phyloP scores from a whole-genome alignment of 169 alveolate species.

The Hepatocystis sp. region DNA sequence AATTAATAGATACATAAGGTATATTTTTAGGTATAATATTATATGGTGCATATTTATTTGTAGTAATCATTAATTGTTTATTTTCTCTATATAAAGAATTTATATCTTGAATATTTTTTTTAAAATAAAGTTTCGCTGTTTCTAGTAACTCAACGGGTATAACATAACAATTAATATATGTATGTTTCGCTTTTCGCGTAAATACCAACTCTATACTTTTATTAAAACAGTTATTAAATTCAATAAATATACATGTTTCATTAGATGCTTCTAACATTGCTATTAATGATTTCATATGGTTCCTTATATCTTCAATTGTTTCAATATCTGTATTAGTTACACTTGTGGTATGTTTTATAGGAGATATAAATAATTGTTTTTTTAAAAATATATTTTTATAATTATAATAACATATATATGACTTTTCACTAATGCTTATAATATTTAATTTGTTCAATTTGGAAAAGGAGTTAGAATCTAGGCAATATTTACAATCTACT shows the following conservation, averaged over 20 bases:
- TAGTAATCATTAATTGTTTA: slow-evolving; percentile 68
- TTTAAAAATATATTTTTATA: slow-evolving; percentile 70
- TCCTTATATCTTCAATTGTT: slow-evolving; percentile 57
- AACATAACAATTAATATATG: slow-evolving; percentile 70
- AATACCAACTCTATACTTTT: slow-evolving; percentile 59
- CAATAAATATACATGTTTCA: slow-evolving; percentile 72
- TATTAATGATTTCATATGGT: slow-evolving; percentile 75
- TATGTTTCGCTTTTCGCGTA: slow-evolving; percentile 70
- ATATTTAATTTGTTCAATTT: slow-evolving; percentile 73
- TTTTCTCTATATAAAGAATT: slow-evolving; percentile 76
- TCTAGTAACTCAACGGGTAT: slow-evolving; percentile 67
- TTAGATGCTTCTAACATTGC: slow-evolving; percentile 70
- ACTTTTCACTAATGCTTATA: slow-evolving; percentile 64
- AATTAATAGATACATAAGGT: slow-evolving; percentile 69
- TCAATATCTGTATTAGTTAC: slow-evolving; percentile 70
- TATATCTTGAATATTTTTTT: slow-evolving; percentile 72
- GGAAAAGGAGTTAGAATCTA: slow-evolving; percentile 51
- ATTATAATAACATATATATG: slow-evolving; percentile 75
- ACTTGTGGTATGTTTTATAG: slow-evolving; percentile 72
- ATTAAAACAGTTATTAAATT: slow-evolving; percentile 73
- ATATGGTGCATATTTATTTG: slow-evolving; percentile 76
- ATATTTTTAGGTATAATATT: slow-evolving; percentile 71
- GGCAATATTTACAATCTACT: slow-evolving; percentile 72
- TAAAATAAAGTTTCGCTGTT: slow-evolving; percentile 71
- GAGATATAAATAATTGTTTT: slow-evolving; percentile 67